A percentile compares a stretch with the other conserved stretches of the same genome.
Conservation (phyloP, 352 stramenopile genomes). For the Pythium dissotocum region DNA sequence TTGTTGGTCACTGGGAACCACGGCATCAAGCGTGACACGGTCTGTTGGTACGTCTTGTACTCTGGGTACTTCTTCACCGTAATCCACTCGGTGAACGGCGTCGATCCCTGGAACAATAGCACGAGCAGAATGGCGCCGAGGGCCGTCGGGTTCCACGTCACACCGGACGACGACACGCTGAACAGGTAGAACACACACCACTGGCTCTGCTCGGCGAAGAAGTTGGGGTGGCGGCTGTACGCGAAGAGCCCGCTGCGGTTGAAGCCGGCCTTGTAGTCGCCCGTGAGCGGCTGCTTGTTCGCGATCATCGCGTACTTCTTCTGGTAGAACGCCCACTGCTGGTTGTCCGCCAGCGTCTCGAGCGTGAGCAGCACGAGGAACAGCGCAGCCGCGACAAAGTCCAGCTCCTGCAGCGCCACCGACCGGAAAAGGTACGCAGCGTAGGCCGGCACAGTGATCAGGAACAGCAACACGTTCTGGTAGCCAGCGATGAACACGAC, state of each 20-base stretch:
- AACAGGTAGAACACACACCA: conserved; percentile 94
- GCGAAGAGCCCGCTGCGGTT: conserved; percentile 88
- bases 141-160: conserved; percentile 68
- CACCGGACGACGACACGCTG: conserved; percentile 58
- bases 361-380: conserved; percentile 75
- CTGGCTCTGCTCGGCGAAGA: conserved; percentile 88
- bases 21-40: conserved; percentile 63
- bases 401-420: conserved; percentile 55
- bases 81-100: conserved; percentile 90
- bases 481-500: conserved; percentile 90
- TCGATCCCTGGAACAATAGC: conserved; percentile 90
- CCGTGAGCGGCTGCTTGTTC: conserved; percentile 56
- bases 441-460: conserved; percentile 78
- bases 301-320: conserved; percentile 76
- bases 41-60: conserved; percentile 87
- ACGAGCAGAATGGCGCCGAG: conserved; percentile 81
- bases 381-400: conserved; percentile 58
- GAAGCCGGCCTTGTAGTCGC: conserved; percentile 74
- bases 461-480: conserved; percentile 86
- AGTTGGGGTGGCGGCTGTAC: conserved; percentile 94
- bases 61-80: conserved; percentile 87
- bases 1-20: conserved; percentile 39
- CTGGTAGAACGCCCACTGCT: conserved; percentile 91
- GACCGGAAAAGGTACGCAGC: conserved; percentile 50
- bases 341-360: conserved; percentile 90